Evolutionary conservation across 2,329 filamentous ascomycete species (phyloP).

Genomic region (Teratosphaeria destructans): DNA sequence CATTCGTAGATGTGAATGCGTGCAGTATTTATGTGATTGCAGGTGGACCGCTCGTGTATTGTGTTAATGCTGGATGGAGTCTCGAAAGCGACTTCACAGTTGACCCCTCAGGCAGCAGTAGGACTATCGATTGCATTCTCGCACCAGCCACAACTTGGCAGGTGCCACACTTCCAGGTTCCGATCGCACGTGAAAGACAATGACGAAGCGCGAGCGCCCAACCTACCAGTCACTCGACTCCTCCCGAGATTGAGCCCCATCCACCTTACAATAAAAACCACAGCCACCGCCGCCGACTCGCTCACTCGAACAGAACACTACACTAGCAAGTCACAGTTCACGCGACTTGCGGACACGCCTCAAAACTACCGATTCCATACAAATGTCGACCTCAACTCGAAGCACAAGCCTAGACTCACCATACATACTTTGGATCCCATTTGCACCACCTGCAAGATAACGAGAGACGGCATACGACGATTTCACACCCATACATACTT

Average conservation of each 20-base stretch:
- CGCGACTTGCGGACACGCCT: not conserved
- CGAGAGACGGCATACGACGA: not conserved
- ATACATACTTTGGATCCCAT: conserved; percentile 13
- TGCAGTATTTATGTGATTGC: not conserved
- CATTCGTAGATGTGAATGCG: not conserved
- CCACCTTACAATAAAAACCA: not conserved
- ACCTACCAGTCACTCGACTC: not conserved
- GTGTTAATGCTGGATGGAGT: not conserved
- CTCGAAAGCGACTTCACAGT: not conserved
- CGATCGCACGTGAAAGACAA: not conserved
- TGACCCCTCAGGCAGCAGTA: not conserved
- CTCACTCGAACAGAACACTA: not conserved
- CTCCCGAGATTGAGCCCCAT: not conserved
- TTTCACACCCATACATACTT: not conserved
- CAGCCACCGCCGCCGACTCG: not conserved
- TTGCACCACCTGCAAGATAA: conserved; percentile 15
- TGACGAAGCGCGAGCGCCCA: not conserved
- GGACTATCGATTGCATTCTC: not conserved
- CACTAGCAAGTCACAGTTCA: not conserved
- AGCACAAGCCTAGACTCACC: conserved; percentile 10
- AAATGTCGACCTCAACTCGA: conserved; percentile 17
- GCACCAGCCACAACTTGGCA: not conserved
- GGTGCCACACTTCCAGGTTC: not conserved
- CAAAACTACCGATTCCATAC: conserved; percentile 3
- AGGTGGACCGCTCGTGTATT: not conserved